Evolutionary conservation across 163 green algal genomes (phyloP).

Genomic region (Chlamydomonas reinhardtii): DNA sequence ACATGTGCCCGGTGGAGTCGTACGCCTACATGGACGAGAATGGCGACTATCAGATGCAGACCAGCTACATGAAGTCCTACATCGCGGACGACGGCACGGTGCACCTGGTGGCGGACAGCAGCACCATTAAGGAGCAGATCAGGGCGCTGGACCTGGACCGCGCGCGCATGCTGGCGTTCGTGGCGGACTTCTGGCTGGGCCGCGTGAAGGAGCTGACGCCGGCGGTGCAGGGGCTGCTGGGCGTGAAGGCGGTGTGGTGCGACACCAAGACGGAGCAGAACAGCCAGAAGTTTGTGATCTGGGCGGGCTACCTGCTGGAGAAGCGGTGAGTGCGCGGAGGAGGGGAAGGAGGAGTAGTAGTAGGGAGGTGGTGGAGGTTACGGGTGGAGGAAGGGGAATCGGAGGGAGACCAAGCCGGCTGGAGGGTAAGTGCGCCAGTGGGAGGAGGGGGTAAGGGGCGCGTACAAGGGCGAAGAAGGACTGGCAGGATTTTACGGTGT

Average conservation of each 20-base stretch:
- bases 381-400: too few relatives aligned
- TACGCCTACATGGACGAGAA: slow-evolving; percentile 64
- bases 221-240: slow-evolving; percentile 77
- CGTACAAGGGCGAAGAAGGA: too few relatives aligned
- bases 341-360: not conserved
- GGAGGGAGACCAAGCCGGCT: too few relatives aligned
- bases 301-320: slow-evolving; percentile 86
- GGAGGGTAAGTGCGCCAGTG: too few relatives aligned
- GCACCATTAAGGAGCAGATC: slow-evolving; percentile 51
- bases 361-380: too few relatives aligned
- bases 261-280: slow-evolving; percentile 79
- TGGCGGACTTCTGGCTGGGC: slow-evolving; percentile 80
- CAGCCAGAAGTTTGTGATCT: slow-evolving; percentile 91
- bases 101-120: slow-evolving; percentile 81
- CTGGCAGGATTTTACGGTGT: too few relatives aligned
- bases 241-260: slow-evolving; percentile 87
- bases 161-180: slow-evolving; percentile 79
- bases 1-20: slow-evolving; percentile 68
- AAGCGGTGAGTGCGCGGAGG: slow-evolving; percentile 58
- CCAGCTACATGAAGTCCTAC: slow-evolving; percentile 63
- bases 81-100: slow-evolving; percentile 80
- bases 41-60: slow-evolving; percentile 69
- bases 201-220: slow-evolving; percentile 79
- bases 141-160: slow-evolving; percentile 75
- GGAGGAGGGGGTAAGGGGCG: too few relatives aligned